Percentiles rank a stretch among this genome's conserved stretches.
These are phyloP conservation scores for Ogataea nonfermentans DNA, from an alignment of 805 yeast genomes.

Conservation along the genomic window DNA sequence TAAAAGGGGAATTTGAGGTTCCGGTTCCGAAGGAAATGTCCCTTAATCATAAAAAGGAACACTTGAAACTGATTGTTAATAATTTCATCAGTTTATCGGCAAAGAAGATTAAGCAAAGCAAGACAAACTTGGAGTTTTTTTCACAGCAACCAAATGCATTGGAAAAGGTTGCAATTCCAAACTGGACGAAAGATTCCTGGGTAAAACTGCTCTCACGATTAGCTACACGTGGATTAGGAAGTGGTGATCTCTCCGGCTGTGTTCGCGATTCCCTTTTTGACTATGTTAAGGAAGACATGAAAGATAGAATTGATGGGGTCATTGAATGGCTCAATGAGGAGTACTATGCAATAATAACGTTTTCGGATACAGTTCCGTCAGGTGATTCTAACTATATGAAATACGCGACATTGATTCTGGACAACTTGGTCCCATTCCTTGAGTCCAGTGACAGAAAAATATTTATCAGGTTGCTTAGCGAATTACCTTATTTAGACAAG, in stretches of 20 bases:
- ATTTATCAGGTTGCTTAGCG: conserved; percentile 81
- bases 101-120: conserved; percentile 24
- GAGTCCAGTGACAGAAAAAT: conserved; percentile 78
- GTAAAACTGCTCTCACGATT: conserved; percentile 67
- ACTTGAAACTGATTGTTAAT: conserved; percentile 54
- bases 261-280: conserved; percentile 71
- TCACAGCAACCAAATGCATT: conserved; percentile 33
- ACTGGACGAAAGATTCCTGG: conserved; percentile 71
- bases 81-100: conserved; percentile 53
- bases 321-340: conserved; percentile 96
- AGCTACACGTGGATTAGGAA: conserved; percentile 74
- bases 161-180: conserved; percentile 51
- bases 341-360: conserved; percentile 57
- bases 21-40: conserved; percentile 59
- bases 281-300: conserved; percentile 71
- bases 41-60: conserved; percentile 53
- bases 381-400: conserved; percentile 46
- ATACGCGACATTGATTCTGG: conserved; percentile 73
- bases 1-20: conserved; percentile 37
- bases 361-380: conserved; percentile 19
- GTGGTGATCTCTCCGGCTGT: conserved; percentile 50
- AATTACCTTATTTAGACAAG: conserved; percentile 72
- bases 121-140: conserved; percentile 22
- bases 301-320: conserved; percentile 66
- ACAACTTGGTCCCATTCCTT: conserved; percentile 76